Conservation (phyloP, 495 filamentous ascomycete genomes). For the Sphaerosporella brunnea region DNA sequence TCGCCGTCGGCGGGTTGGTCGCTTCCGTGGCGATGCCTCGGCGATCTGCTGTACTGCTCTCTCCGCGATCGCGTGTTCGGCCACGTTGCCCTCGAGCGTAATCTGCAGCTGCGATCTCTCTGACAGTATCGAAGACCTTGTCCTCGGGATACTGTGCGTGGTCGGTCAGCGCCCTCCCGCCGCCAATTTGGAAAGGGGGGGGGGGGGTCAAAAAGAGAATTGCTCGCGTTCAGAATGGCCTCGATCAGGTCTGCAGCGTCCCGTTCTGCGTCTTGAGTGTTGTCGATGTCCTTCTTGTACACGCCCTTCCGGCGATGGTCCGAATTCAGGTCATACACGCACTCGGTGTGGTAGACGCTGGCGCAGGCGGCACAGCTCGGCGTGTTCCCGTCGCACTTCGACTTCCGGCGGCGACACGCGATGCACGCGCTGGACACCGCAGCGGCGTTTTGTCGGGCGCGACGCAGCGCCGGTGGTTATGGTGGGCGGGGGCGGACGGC, state of each 20-base stretch:
- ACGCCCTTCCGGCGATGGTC: conserved; percentile 94
- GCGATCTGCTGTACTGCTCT: conserved; percentile 49
- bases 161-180: no score
- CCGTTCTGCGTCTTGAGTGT: conserved; percentile 65
- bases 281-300: conserved; percentile 86
- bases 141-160: conserved; percentile 46
- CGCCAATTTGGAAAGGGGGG: no score
- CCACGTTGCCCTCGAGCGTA: no score
- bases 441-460: conserved; percentile 49
- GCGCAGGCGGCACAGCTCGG: conserved; percentile 89
- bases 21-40: conserved; percentile 8
- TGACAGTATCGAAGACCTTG: conserved; percentile 61
- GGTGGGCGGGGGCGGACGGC: not conserved
- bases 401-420: conserved; percentile 76
- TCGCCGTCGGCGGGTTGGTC: conserved; percentile 23
- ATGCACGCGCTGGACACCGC: conserved; percentile 88
- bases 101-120: no score
- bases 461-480: no score
- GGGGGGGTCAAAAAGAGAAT: not conserved
- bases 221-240: conserved; percentile 55
- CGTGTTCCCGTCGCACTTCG: conserved; percentile 86
- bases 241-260: conserved; percentile 83
- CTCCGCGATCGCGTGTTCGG: conserved; percentile 87
- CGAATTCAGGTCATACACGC: conserved; percentile 87
- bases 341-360: conserved; percentile 84